phyloP scores from a whole-genome alignment of 257 asterid species.

The Coffea eugenioides region DNA sequence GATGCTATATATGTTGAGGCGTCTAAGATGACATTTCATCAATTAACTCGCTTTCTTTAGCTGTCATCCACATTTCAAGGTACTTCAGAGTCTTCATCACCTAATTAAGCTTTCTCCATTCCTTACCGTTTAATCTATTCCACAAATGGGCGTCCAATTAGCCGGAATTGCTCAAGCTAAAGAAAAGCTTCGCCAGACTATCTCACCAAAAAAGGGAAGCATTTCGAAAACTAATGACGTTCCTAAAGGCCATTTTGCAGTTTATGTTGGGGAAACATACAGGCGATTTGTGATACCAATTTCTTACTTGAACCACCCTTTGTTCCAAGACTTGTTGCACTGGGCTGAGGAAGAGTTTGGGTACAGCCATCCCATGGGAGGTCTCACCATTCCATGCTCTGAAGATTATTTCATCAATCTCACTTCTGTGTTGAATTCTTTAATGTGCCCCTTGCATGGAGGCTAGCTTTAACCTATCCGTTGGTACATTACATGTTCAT shows the following conservation, averaged over 20 bases:
- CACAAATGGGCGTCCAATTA: conserved; percentile 45
- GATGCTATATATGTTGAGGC: conserved; percentile 15
- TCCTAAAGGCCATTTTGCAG: conserved; percentile 30
- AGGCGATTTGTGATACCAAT: conserved; percentile 35
- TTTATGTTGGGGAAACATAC: conserved; percentile 29
- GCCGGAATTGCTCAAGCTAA: conserved; percentile 56
- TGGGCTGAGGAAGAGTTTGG: conserved; percentile 70
- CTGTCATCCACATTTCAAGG: background rate
- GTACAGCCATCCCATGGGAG: conserved; percentile 45
- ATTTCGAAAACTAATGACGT: conserved; percentile 13
- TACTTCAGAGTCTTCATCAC: background rate
- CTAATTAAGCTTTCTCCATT: background rate
- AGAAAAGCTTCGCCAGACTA: conserved; percentile 41
- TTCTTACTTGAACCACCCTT: conserved; percentile 40
- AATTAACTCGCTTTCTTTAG: conserved; percentile 7
- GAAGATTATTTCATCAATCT: conserved; percentile 39
- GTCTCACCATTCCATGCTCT: conserved; percentile 48
- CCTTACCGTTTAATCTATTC: too few species aligned
- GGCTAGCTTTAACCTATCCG: background rate
- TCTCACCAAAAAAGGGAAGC: conserved; percentile 41
- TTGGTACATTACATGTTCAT: background rate
- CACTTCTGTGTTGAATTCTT: conserved; percentile 25
- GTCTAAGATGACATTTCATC: background rate
- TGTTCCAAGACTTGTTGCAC: conserved; percentile 58
- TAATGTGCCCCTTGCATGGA: background rate